Base-by-base conservation (phyloP, 176 grass and related monocot species). In the Aegilops longissima region DNA sequence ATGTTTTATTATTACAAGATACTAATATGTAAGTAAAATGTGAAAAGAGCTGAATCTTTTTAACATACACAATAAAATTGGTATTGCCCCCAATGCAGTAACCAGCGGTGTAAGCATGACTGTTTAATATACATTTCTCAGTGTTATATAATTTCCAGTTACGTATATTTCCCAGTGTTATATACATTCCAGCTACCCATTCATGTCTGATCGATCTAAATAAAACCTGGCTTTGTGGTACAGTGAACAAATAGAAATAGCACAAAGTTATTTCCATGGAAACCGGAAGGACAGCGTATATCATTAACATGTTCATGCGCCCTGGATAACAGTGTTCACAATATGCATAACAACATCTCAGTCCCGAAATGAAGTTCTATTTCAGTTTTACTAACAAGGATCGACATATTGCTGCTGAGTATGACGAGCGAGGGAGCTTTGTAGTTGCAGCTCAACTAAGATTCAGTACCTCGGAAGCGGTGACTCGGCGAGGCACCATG, bases 401-500 rank as follows among this genome's bases (percentile, higher is more conserved):
- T 27, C 61, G 59, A 59, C 52, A 29, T 39, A 16, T n/a, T 49
- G 54, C 36, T 30, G 35, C 34, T 21, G 3, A 42, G 58, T 73
- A 61, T 12, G 35, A 70, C 25, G 27, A 42, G 44, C 3, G 16
- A 81, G 13, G 64, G 27, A 18, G 52, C 7, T 51, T 73, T 31
- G 3, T 68, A 81, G 4, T 42, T 85, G 13, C 9, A 49, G 65
- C 8, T n/a, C 8, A 36, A 21, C 5, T 31, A 73, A 13, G 74
- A 62, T 79, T 63, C 13, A 33, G 66, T 89, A 98, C 97, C 85
- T 94, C 86, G 16, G 87, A 84, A 63, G 86, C 63, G 61, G 67
- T 40, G 84, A 98, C 85, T 70, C 88, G 75, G 16, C 82, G 88
- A 73, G 97, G 92, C 71, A 96, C 88, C 68, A 98, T 70, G 66